Evolutionary conservation across 192 early-diverging fungal genomes (phyloP), one percentile per base, ranked within the genome.

Genomic region (Diversispora epigaea): DNA sequence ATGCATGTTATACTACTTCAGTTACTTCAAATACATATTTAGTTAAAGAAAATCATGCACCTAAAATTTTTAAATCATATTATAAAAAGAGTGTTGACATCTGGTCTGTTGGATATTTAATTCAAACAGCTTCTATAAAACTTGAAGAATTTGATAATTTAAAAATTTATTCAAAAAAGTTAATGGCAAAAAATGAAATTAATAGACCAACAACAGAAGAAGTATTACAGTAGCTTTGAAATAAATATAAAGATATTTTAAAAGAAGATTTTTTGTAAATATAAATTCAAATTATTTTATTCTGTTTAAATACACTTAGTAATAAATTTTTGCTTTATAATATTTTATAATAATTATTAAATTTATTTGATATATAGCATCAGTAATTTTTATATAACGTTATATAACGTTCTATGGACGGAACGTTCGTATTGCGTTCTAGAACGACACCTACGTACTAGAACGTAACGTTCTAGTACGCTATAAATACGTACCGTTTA

Each of bases 161-260:
- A n/a, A 44, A 12, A 45, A 7, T 17, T n/a, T n/a, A n/a, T n/a
- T n/a, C n/a, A 45, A 55, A 8, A 60, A 58, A 19, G 4, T 58
- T 60, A 56, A 60, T 60, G 44, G 56, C 19, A 60, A 46, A 60
- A 45, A n/a, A 72, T 41, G 4, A 43, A 9, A 8, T 60, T 45
- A n/a, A 72, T 58, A 72, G 56, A 72, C n/a, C 54, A 57, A 72
- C 70, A 60, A 56, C 56, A 3, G 60, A 72, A 72, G 70, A 60
- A 7, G 56, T 43, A 39, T 72, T 72, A 60, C 0, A n/a, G 40
- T 72, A 56, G 70, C 41, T 72, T 46, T 58, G 70, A 17, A 45
- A 9, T 19, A 60, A 60, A 22, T 47, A 73, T 60, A 61, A 39
- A 49, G 60, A 61, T 61, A 0, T 60, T 43, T 19, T 57, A 8